Evolutionary conservation across 768 basidiomycete genomes (phyloP), one percentile per base, ranked within the genome.

Genomic region (Dacryopinax spathularia): DNA sequence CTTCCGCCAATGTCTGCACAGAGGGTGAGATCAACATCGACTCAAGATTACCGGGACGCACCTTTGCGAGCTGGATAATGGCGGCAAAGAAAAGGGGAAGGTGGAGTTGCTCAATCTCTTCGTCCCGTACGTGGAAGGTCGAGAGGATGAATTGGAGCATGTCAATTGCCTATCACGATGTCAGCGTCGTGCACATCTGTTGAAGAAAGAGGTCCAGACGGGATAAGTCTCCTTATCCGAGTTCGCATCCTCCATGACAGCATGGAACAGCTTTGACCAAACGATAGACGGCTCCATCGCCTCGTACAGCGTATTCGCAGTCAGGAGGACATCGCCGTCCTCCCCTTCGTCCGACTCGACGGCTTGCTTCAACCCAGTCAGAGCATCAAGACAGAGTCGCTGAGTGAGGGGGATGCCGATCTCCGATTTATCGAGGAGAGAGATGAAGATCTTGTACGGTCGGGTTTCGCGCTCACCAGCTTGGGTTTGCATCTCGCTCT

Each of bases 401-500:
- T 91, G 87, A 0, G 92, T 92, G 29, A 99, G 73, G 0, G 81
- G 79, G 7, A 81, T 82, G 3, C 95, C 95, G 44, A 98, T 87
- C 72, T 98, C 96, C 89, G 91, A 97, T 73, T 96, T 96, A 73
- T 99, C 96, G 67, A 97, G 77, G 18, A 98, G 74, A 1, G 92
- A 94, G 25, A 98, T 86, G 73, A 96, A 94, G 34, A 98, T 88
- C 74, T 94, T 95, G 81, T 93, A 98, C 0, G 96, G 91, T 27
- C 90, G 78, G 2, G 88, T 87, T 65, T 86, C 85, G 0, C 87
- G 78, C 67, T 91, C 91, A 64, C 85, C 84, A 60, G 81, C 79
- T 1, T 84, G 84, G 1, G 86, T 85, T 12, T 79, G 77, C 89
- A 93, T 91, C 66, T 93, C 90, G 44, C 80, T 78, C 87, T 91